A percentile compares a stretch with the other conserved stretches of the same genome.
Evolutionary conservation across 768 basidiomycete genomes (phyloP).

Genomic region (Coprinellus micaceus): DNA sequence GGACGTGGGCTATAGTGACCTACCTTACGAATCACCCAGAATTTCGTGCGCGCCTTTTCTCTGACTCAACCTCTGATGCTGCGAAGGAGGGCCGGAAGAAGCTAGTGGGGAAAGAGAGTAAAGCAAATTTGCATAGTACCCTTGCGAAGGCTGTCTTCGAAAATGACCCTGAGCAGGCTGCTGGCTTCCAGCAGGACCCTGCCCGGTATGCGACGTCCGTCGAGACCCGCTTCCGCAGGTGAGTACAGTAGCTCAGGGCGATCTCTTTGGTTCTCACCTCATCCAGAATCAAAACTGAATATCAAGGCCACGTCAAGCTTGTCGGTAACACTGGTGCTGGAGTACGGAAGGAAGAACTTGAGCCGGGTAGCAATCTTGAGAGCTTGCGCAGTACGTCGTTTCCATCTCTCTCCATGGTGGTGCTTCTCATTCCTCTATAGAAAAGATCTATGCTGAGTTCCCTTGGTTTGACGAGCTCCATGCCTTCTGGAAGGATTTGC

Average conservation of each 20-base stretch:
- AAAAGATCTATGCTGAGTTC: slow-evolving; percentile 14
- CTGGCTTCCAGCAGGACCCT: slow-evolving; percentile 11
- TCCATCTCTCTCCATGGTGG: not conserved
- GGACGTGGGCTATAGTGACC: slow-evolving; percentile 13
- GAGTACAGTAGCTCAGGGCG: not conserved
- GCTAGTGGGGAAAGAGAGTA: not conserved
- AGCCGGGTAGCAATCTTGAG: slow-evolving; percentile 10
- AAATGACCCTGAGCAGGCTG: slow-evolving; percentile 10
- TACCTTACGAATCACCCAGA: slow-evolving; percentile 17
- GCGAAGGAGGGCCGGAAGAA: slow-evolving; percentile 19
- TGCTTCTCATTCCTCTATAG: slow-evolving; percentile 11
- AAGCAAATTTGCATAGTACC: not conserved
- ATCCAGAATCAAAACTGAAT: slow-evolving; percentile 20
- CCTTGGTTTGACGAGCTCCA: slow-evolving; percentile 29
- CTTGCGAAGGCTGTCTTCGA: slow-evolving; percentile 22
- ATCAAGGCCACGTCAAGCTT: slow-evolving; percentile 7
- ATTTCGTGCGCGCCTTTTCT: slow-evolving; percentile 21
- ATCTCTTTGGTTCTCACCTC: not conserved
- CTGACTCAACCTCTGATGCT: slow-evolving; percentile 23
- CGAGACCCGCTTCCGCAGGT: slow-evolving; percentile 17
- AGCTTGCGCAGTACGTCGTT: slow-evolving; percentile 15
- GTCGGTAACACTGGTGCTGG: slow-evolving; percentile 18
- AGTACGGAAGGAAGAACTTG: slow-evolving; percentile 11
- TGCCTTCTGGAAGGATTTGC: slow-evolving; percentile 26
- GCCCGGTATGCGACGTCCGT: slow-evolving; percentile 14